Conservation (phyloP, 371 early-diverging fungal species). For the Encephalitozoon romaleae region DNA sequence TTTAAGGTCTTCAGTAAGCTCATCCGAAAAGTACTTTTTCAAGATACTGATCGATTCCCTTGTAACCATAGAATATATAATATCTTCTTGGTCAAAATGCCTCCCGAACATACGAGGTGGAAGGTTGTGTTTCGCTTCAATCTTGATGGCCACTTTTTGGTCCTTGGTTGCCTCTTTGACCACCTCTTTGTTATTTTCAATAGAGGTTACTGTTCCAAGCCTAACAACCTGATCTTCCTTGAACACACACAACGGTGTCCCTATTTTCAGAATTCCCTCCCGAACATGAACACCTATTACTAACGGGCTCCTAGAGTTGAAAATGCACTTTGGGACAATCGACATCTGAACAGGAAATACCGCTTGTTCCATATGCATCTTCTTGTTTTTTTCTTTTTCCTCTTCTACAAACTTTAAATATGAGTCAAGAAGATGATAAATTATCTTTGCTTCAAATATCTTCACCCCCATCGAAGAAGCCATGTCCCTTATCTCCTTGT, state of each 20-base stretch:
- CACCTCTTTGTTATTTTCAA: conserved; percentile 85
- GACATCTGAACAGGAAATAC: conserved; percentile 87
- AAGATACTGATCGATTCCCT: conserved; percentile 86
- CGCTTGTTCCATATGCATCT: conserved; percentile 74
- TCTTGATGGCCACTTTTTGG: conserved; percentile 82
- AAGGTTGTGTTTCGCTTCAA: conserved; percentile 76
- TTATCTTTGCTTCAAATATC: conserved; percentile 91
- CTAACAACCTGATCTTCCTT: conserved; percentile 62
- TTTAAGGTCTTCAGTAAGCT: conserved; percentile 85
- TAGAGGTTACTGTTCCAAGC: conserved; percentile 83
- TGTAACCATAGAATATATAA: conserved; percentile 66
- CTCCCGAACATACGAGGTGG: conserved; percentile 81
- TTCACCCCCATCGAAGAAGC: conserved; percentile 82
- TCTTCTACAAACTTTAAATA: conserved; percentile 72
- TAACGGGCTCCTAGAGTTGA: conserved; percentile 90
- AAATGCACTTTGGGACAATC: conserved; percentile 83
- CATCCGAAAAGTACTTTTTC: conserved; percentile 85
- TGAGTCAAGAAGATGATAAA: conserved; percentile 94
- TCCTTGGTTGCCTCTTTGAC: conserved; percentile 74
- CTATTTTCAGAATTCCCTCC: conserved; percentile 78
- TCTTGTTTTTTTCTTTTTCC: conserved; percentile 71
- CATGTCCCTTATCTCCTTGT: conserved; percentile 81
- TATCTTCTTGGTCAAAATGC: conserved; percentile 80
- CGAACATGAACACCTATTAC: conserved; percentile 89
- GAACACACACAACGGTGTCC: conserved; percentile 87